Percentiles rank a stretch among this genome's conserved stretches.
phyloP scores from a whole-genome alignment of 2,329 filamentous ascomycete genomes.

The Cladosporium cucumerinum region DNA sequence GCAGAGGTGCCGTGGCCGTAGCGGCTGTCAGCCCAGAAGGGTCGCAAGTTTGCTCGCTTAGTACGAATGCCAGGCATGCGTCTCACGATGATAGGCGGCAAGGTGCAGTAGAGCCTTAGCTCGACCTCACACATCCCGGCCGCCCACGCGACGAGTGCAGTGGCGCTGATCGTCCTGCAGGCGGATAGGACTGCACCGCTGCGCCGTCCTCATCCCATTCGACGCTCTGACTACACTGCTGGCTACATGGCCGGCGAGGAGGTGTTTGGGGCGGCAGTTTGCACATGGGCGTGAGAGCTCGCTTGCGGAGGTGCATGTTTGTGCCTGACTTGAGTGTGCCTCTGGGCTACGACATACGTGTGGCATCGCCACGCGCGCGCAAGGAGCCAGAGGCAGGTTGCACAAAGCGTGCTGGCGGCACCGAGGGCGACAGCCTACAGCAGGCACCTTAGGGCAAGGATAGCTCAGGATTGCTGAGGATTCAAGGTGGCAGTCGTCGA shows the following conservation, averaged over 20 bases:
- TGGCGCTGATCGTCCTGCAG: slow-evolving; percentile 15
- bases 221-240: slow-evolving; percentile 3
- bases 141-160: slow-evolving; percentile 11
- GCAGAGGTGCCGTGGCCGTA: background rate
- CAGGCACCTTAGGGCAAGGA: background rate
- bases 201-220: background rate
- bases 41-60: slow-evolving; percentile 9
- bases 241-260: background rate
- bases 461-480: background rate
- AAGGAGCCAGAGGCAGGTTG: background rate
- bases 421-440: background rate
- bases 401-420: slow-evolving; percentile 8
- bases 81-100: slow-evolving; percentile 11
- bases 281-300: background rate
- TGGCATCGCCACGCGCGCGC: slow-evolving; percentile 12
- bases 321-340: background rate
- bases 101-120: slow-evolving; percentile 10
- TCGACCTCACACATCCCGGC: slow-evolving; percentile 13
- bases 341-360: background rate
- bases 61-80: background rate
- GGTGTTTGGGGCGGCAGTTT: background rate
- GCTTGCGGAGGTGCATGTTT: slow-evolving; percentile 1
- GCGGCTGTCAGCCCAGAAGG: slow-evolving; percentile 13
- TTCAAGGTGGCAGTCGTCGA: slow-evolving; percentile 2
- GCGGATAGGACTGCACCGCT: slow-evolving; percentile 10